phyloP scores from a whole-genome alignment of 805 yeast genomes.

The Maudiozyma pseudohumilis region DNA sequence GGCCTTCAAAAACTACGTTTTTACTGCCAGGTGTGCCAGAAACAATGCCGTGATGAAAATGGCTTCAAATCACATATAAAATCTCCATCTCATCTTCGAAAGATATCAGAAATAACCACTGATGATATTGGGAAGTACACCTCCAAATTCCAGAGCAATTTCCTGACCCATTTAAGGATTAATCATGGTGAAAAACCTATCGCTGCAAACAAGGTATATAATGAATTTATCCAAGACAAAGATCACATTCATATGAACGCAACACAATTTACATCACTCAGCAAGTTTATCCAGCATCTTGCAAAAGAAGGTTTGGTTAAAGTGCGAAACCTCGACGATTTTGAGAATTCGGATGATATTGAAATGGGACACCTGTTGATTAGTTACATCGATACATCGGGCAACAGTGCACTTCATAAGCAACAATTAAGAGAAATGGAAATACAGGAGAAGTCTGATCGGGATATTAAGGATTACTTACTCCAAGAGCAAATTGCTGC shows the following conservation, averaged over 20 bases:
- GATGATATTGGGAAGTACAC: constrained; percentile 52
- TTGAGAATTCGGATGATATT: constrained; percentile 24
- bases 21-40: constrained; percentile 86
- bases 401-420: constrained; percentile 36
- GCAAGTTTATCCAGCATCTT: constrained; percentile 55
- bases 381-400: constrained; percentile 46
- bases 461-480: constrained; percentile 33
- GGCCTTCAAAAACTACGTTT: constrained; percentile 80
- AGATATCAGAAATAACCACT: constrained; percentile 39
- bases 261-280: constrained; percentile 65
- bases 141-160: constrained; percentile 48
- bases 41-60: constrained; percentile 93
- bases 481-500: constrained; percentile 45
- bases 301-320: constrained; percentile 46
- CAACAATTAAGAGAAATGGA: constrained; percentile 32
- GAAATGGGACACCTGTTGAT: constrained; percentile 35
- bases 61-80: constrained; percentile 87
- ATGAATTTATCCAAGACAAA: constrained; percentile 74
- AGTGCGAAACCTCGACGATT: constrained; percentile 36
- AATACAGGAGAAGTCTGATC: constrained; percentile 34
- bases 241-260: constrained; percentile 88
- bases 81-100: constrained; percentile 66
- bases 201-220: constrained; percentile 79
- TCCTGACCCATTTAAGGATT: constrained; percentile 48
- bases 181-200: constrained; percentile 76